A percentile compares a stretch with the other conserved stretches of the same genome.
Conservation (phyloP, 1,284 basidiomycete species). For the Chalciporus piperatoides region DNA sequence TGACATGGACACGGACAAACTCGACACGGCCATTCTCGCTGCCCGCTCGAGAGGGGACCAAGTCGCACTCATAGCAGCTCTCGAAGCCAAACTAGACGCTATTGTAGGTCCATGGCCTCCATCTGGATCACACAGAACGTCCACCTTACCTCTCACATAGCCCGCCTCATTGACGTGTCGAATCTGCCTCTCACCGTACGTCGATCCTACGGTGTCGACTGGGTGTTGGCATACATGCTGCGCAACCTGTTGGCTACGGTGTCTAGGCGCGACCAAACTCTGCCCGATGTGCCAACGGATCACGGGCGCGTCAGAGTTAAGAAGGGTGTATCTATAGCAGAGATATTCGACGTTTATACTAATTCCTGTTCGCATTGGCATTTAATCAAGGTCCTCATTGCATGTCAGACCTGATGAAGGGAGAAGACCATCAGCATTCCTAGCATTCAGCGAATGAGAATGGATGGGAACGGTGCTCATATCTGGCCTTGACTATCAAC, state of each 20-base stretch:
- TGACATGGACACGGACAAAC: slow-evolving; percentile 38
- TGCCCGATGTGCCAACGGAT: slow-evolving; percentile 84
- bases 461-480: slow-evolving; percentile 43
- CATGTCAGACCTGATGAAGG: slow-evolving; percentile 1
- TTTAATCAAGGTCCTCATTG: background rate
- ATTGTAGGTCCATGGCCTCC: slow-evolving; percentile 43
- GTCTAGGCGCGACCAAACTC: slow-evolving; percentile 73
- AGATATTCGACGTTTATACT: background rate
- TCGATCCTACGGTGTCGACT: slow-evolving; percentile 74
- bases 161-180: slow-evolving; percentile 57
- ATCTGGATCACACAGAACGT: background rate
- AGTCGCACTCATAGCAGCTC: slow-evolving; percentile 45
- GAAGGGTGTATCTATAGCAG: slow-evolving; percentile 58
- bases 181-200: slow-evolving; percentile 72
- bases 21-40: slow-evolving; percentile 47
- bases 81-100: slow-evolving; percentile 58
- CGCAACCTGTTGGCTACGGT: slow-evolving; percentile 73
- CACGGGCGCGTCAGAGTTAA: slow-evolving; percentile 64
- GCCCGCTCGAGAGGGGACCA: slow-evolving; percentile 50
- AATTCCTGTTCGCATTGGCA: background rate
- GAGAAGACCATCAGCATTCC: slow-evolving; percentile 9
- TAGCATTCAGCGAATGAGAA: background rate
- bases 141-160: slow-evolving; percentile 19
- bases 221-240: slow-evolving; percentile 85
- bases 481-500: slow-evolving; percentile 77